Evolutionary conservation across 1,139 yeast species (phyloP).

Genomic region (Hansenula lynferdii): DNA sequence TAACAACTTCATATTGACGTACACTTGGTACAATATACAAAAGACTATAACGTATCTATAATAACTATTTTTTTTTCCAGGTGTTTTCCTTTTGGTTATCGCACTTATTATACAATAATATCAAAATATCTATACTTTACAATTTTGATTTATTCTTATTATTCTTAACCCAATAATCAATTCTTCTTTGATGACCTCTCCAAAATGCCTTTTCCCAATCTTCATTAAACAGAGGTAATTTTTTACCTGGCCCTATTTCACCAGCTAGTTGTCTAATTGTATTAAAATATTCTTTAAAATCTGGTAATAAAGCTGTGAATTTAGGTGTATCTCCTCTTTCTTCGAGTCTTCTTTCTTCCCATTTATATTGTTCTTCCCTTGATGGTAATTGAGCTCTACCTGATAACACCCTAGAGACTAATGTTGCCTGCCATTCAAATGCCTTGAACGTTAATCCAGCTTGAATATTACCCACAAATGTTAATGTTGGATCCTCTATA

Average conservation of each 20-base stretch:
- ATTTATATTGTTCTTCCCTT: constrained; percentile 9
- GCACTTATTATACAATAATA: no score
- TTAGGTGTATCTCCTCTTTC: constrained; percentile 1
- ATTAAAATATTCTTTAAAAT: constrained; percentile 8
- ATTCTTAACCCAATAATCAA: constrained; percentile 6
- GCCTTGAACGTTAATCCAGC: constrained; percentile 18
- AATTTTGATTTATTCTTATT: neutral
- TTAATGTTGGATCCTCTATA: constrained; percentile 34
- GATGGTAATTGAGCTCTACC: constrained; percentile 15
- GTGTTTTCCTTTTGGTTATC: no score
- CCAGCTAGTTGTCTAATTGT: constrained; percentile 4
- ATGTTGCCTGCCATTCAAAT: constrained; percentile 20
- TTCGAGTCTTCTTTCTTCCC: constrained; percentile 3
- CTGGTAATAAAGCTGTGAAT: constrained; percentile 6
- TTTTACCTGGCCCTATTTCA: constrained; percentile 3
- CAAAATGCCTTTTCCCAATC: constrained; percentile 9
- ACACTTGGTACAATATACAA: no score
- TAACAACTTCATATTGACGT: no score
- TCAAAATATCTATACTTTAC: no score
- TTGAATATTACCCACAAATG: constrained; percentile 7
- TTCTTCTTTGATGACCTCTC: constrained; percentile 9
- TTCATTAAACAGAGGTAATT: constrained; percentile 7
- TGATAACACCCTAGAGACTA: constrained; percentile 20
- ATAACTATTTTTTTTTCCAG: no score
- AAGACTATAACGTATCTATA: no score